Conservation (phyloP, 2,329 filamentous ascomycete species). For the Cryoendolithus antarcticus region DNA sequence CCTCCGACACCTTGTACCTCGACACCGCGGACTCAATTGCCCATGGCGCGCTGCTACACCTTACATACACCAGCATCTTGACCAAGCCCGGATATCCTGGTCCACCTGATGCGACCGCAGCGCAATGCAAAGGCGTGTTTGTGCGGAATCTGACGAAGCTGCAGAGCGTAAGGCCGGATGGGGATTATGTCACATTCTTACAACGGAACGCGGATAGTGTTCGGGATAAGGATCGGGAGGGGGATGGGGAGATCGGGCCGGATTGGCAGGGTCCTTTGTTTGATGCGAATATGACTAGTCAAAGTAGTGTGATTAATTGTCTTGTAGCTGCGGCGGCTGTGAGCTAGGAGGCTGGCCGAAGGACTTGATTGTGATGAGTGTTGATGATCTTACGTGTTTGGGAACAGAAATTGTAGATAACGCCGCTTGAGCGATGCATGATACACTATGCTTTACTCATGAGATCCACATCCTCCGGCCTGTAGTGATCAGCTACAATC, state of each 20-base stretch:
- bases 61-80: slow-evolving; percentile 26
- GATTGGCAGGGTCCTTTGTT: slow-evolving; percentile 50
- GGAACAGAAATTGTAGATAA: no score
- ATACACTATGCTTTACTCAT: no score
- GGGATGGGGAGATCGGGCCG: slow-evolving; percentile 38
- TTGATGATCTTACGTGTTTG: no score
- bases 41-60: slow-evolving; percentile 23
- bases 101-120: slow-evolving; percentile 28
- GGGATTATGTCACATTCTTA: slow-evolving; percentile 42
- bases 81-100: slow-evolving; percentile 20
- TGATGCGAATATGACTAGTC: slow-evolving; percentile 43
- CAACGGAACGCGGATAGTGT: slow-evolving; percentile 50
- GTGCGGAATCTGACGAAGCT: slow-evolving; percentile 51
- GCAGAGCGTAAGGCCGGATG: slow-evolving; percentile 36
- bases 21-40: slow-evolving; percentile 24
- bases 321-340: slow-evolving; percentile 45
- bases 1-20: slow-evolving; percentile 22
- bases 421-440: no score
- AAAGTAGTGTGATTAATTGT: slow-evolving; percentile 54
- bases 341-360: no score
- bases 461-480: slow-evolving; percentile 54
- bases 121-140: slow-evolving; percentile 62
- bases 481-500: slow-evolving; percentile 65
- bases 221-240: slow-evolving; percentile 47
- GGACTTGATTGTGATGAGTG: no score